Evolutionary conservation across 2,329 filamentous ascomycete genomes (phyloP).

Genomic region (Penicillium concentricum): DNA sequence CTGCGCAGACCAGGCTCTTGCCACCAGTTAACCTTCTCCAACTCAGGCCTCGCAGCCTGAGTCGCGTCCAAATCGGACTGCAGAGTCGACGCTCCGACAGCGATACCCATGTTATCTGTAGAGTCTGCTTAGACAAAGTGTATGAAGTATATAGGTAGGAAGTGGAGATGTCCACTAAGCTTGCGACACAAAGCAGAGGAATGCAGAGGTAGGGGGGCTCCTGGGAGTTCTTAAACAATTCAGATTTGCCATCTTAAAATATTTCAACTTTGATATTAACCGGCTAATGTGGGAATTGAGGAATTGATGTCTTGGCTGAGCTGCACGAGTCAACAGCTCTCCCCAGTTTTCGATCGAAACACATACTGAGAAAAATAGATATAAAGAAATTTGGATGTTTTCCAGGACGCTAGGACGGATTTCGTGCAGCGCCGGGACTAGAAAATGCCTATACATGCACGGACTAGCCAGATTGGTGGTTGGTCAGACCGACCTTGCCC

Average conservation of each 20-base stretch:
- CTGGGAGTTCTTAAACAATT: constrained; percentile 7
- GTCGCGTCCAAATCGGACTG: constrained; percentile 13
- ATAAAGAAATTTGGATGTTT: neutral
- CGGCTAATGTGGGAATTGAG: constrained; percentile 5
- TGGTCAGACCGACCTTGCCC: neutral
- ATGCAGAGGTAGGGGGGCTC: neutral
- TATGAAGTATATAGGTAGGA: neutral
- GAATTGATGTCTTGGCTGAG: constrained; percentile 1
- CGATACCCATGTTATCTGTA: constrained; percentile 12
- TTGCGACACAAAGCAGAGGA: neutral
- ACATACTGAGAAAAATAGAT: neutral
- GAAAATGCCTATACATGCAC: neutral
- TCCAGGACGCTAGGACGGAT: neutral
- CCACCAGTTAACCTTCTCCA: constrained; percentile 58
- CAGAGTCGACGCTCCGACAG: constrained; percentile 13
- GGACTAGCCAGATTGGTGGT: neutral
- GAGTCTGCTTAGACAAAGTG: neutral
- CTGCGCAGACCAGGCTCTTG: constrained; percentile 57
- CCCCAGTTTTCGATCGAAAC: neutral
- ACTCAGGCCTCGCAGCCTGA: constrained; percentile 46
- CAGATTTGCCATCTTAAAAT: constrained; percentile 1
- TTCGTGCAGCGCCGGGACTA: neutral
- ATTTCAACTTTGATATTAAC: neutral
- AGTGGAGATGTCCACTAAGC: neutral
- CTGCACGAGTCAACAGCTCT: neutral